phyloP scores from a whole-genome alignment of 1,139 yeast species.

The Nakaseomyces uthaithaninus region DNA sequence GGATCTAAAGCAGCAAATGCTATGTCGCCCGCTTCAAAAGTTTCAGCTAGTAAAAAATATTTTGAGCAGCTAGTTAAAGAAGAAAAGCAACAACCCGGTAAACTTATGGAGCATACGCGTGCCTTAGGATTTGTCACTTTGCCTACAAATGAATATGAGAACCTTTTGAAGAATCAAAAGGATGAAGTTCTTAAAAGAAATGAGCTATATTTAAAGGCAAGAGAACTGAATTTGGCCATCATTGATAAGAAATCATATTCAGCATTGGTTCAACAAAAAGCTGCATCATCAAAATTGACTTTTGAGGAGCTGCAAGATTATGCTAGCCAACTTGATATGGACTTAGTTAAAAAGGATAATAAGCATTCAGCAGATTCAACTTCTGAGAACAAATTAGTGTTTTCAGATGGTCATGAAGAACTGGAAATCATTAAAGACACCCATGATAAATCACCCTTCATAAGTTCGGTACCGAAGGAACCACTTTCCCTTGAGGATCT shows the following conservation, averaged over 20 bases:
- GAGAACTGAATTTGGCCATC: constrained; percentile 3
- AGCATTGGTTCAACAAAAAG: neutral
- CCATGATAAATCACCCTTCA: neutral
- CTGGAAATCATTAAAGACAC: neutral
- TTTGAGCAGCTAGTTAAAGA: constrained; percentile 31
- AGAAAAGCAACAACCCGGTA: constrained; percentile 27
- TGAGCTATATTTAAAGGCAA: neutral
- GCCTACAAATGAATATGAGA: constrained; percentile 18
- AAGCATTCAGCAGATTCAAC: neutral
- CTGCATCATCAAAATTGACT: neutral
- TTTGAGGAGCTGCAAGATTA: constrained; percentile 2
- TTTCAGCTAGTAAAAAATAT: constrained; percentile 30
- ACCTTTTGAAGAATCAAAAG: constrained; percentile 9
- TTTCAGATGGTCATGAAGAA: neutral
- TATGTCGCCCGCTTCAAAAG: constrained; percentile 25
- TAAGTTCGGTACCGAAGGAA: neutral
- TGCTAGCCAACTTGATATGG: neutral
- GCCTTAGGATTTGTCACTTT: constrained; percentile 34
- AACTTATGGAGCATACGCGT: constrained; percentile 27
- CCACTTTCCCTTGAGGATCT: neutral
- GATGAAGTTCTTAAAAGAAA: neutral
- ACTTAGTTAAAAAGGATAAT: constrained; percentile 1
- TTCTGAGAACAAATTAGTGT: neutral
- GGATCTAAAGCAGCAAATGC: constrained; percentile 13
- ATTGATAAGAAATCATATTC: neutral